phyloP scores from a whole-genome alignment of 768 basidiomycete species.

The Macrolepiota dolichaula region DNA sequence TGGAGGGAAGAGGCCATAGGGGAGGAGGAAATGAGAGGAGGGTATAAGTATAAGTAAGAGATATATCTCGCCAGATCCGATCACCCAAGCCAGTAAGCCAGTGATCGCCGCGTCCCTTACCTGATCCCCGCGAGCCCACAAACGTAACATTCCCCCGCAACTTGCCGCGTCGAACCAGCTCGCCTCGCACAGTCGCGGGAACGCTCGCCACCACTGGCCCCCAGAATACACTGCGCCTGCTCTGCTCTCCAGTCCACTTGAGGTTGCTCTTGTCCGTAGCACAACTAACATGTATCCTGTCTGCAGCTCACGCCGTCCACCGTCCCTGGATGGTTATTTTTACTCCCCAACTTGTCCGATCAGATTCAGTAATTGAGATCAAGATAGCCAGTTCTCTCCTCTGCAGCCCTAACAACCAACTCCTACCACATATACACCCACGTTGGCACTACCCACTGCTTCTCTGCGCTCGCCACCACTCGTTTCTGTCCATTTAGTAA shows the following conservation, averaged over 20 bases:
- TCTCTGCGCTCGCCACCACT: too few relatives aligned
- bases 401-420: neutral
- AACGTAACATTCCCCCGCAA: conserved; percentile 4
- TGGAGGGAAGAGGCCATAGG: conserved; percentile 17
- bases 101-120: conserved; percentile 8
- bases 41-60: too few relatives aligned
- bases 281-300: neutral
- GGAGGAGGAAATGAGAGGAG: too few relatives aligned
- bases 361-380: neutral
- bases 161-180: conserved; percentile 7
- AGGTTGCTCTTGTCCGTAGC: neutral
- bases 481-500: too few relatives aligned
- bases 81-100: neutral
- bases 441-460: too few relatives aligned
- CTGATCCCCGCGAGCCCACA: conserved; percentile 5
- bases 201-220: neutral
- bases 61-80: conserved; percentile 4
- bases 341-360: neutral
- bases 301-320: neutral
- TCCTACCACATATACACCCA: too few relatives aligned
- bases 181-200: conserved; percentile 8
- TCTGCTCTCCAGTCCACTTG: neutral
- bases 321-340: neutral
- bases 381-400: neutral
- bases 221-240: neutral